Percentiles rank a stretch among this genome's conserved stretches.
Evolutionary conservation across 441 rosid genomes (phyloP).

Genomic region (Raphanus hybrid): DNA sequence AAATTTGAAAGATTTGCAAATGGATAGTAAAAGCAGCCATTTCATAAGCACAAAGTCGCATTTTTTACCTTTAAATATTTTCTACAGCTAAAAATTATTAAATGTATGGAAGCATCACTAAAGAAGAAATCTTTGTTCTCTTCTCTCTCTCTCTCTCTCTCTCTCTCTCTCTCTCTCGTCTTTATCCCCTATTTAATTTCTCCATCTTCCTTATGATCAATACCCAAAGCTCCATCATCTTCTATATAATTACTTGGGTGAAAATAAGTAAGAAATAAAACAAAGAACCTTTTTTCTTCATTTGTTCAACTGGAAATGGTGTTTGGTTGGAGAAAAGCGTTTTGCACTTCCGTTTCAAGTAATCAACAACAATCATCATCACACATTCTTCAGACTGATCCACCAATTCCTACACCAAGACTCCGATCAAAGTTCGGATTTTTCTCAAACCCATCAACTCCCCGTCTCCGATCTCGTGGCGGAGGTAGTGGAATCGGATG

Average conservation of each 20-base stretch:
- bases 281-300: not conserved
- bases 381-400: too few relatives aligned
- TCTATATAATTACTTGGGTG: conserved; percentile 13
- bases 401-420: conserved; percentile 44
- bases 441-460: conserved; percentile 82
- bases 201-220: conserved; percentile 35
- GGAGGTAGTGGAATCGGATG: conserved; percentile 56
- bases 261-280: conserved; percentile 12
- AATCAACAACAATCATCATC: conserved; percentile 42
- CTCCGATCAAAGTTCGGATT: conserved; percentile 69
- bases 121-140: not conserved
- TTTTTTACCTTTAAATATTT: conserved; percentile 16
- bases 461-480: conserved; percentile 61
- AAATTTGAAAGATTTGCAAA: too few relatives aligned
- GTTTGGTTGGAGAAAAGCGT: conserved; percentile 89
- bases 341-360: conserved; percentile 78
- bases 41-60: conserved; percentile 22
- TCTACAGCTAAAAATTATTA: not conserved
- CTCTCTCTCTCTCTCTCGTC: conserved; percentile 26
- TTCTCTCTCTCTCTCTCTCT: conserved; percentile 26
- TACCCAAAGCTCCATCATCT: conserved; percentile 9
- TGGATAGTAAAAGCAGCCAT: too few relatives aligned
- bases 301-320: conserved; percentile 35
- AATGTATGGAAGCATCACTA: not conserved
- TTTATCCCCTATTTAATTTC: conserved; percentile 37